These are phyloP conservation scores for Phylloporus sp. DNA, from an alignment of 768 basidiomycete genomes.

Conservation along the genomic window DNA sequence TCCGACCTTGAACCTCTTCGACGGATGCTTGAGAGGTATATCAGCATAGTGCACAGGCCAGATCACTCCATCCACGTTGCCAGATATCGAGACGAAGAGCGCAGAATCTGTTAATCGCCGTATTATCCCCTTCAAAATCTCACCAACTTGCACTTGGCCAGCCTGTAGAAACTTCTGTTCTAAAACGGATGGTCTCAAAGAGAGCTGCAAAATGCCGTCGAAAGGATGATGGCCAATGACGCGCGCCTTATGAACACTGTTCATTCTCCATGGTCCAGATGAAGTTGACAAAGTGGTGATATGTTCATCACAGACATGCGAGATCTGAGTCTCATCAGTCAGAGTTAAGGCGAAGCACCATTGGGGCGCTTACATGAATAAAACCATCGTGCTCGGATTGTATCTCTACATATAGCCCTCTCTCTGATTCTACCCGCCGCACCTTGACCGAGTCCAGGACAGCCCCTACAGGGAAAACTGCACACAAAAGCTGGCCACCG, in stretches of 20 bases:
- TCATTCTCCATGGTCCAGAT: slow-evolving; percentile 78
- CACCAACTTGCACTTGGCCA: slow-evolving; percentile 77
- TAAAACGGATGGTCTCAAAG: slow-evolving; percentile 75
- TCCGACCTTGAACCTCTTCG: slow-evolving; percentile 84
- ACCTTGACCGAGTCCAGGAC: slow-evolving; percentile 72
- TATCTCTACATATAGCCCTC: slow-evolving; percentile 72
- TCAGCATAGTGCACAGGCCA: slow-evolving; percentile 97
- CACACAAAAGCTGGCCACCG: slow-evolving; percentile 36
- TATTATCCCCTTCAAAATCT: slow-evolving; percentile 81
- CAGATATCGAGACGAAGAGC: slow-evolving; percentile 81
- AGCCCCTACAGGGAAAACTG: slow-evolving; percentile 69
- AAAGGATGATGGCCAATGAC: slow-evolving; percentile 81
- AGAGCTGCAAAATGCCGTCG: slow-evolving; percentile 87
- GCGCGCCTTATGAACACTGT: slow-evolving; percentile 76
- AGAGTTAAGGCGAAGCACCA: not conserved
- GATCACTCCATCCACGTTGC: slow-evolving; percentile 85
- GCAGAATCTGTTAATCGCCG: slow-evolving; percentile 77
- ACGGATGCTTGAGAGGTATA: slow-evolving; percentile 88
- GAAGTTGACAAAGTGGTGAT: slow-evolving; percentile 64
- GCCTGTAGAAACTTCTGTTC: slow-evolving; percentile 84
- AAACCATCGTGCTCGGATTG: slow-evolving; percentile 67
- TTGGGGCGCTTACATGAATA: slow-evolving; percentile 65
- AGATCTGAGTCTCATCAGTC: slow-evolving; percentile 56
- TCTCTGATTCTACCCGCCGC: slow-evolving; percentile 67
- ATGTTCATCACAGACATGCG: slow-evolving; percentile 88